A percentile compares a stretch with the other conserved stretches of the same genome.
phyloP scores from a whole-genome alignment of 192 early-diverging fungal species.

The Dissophora globulifera region DNA sequence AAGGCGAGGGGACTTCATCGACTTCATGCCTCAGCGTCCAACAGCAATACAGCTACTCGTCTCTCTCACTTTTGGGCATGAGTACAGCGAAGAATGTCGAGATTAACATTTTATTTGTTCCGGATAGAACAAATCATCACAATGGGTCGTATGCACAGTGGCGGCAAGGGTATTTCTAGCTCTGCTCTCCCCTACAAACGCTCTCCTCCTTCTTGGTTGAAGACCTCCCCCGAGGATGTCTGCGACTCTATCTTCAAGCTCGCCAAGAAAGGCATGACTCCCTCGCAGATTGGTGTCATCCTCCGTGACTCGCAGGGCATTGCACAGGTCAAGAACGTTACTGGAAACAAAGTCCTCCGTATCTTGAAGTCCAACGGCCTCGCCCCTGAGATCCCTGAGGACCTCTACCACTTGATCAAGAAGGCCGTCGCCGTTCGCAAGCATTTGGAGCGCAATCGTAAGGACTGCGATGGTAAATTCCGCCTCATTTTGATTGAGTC shows the following conservation, averaged over 20 bases:
- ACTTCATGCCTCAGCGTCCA: too few species aligned
- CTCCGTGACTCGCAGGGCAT: constrained; percentile 98
- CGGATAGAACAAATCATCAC: constrained; percentile 45
- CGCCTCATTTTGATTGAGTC: constrained; percentile 98
- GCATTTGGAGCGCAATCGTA: constrained; percentile 99
- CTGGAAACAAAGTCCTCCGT: constrained; percentile 99
- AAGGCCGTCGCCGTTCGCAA: constrained; percentile 99
- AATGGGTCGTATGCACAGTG: constrained; percentile 96
- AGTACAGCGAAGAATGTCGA: too few species aligned
- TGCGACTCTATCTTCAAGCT: constrained; percentile 98
- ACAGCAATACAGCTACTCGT: too few species aligned
- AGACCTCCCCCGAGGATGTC: constrained; percentile 97
- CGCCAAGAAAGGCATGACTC: constrained; percentile 98
- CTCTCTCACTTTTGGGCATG: too few species aligned
- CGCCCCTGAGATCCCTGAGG: constrained; percentile 96
- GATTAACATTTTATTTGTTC: background rate
- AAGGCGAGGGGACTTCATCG: too few species aligned
- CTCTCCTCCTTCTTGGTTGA: constrained; percentile 97
- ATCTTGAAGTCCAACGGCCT: constrained; percentile 98
- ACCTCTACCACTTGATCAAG: constrained; percentile 99
- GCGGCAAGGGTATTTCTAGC: constrained; percentile 95
- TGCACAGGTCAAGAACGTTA: constrained; percentile 95
- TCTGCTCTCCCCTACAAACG: constrained; percentile 97
- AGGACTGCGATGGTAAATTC: constrained; percentile 99
- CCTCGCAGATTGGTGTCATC: constrained; percentile 98